phyloP scores from a whole-genome alignment of 2,329 filamentous ascomycete genomes.

The Sordariomycetes sp. region DNA sequence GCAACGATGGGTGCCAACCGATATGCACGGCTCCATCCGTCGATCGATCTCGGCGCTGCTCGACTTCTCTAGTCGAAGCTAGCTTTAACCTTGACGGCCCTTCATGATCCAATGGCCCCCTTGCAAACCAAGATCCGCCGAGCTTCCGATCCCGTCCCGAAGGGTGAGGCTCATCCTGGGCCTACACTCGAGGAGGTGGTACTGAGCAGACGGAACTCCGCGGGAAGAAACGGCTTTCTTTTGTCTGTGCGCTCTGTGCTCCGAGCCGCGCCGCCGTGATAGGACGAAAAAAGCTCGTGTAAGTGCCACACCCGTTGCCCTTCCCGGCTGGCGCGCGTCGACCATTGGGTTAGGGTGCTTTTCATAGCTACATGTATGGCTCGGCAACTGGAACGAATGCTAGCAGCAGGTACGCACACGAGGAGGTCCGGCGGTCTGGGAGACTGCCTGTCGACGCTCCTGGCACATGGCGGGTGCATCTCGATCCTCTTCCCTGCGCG shows the following conservation, averaged over 20 bases:
- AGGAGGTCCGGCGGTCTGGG: not conserved
- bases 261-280: too few species aligned
- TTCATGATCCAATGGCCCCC: not conserved
- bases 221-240: too few species aligned
- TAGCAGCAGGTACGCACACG: not conserved
- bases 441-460: not conserved
- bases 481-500: not conserved
- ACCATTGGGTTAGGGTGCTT: too few species aligned
- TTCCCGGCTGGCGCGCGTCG: too few species aligned
- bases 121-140: not conserved
- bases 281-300: too few species aligned
- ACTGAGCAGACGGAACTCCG: not conserved
- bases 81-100: not conserved
- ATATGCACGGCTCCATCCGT: not conserved
- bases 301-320: too few species aligned
- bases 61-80: not conserved
- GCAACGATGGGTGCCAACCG: not conserved
- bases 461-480: not conserved
- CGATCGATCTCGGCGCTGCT: not conserved
- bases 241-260: too few species aligned
- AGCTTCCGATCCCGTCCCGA: not conserved
- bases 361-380: too few species aligned
- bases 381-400: too few species aligned
- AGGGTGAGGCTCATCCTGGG: not conserved
- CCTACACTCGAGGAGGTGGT: not conserved